A percentile compares a stretch with the other conserved stretches of the same genome.
Evolutionary conservation across 176 grass and related monocot genomes (phyloP).

Genomic region (Cenchrus americanus): DNA sequence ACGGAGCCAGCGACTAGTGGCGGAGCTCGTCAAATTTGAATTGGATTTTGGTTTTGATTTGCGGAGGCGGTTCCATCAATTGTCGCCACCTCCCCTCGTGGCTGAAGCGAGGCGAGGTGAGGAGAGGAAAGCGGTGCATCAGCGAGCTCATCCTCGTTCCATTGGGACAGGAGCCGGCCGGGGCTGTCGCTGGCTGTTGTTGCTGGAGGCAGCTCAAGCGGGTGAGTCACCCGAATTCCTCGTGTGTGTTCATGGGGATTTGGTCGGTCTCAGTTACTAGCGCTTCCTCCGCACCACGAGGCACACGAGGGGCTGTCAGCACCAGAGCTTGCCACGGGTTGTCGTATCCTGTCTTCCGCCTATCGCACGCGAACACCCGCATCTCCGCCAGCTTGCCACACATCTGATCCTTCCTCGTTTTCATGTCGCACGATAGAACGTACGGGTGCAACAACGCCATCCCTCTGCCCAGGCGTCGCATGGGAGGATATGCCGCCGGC

Average conservation of each 20-base stretch:
- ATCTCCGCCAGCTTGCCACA: too few species aligned
- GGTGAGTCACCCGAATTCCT: constrained; percentile 46
- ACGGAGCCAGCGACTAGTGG: background rate
- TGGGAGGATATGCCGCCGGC: too few species aligned
- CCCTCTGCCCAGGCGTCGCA: too few species aligned
- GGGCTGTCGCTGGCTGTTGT: background rate
- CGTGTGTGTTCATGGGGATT: constrained; percentile 14
- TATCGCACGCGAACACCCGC: too few species aligned
- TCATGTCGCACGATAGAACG: too few species aligned
- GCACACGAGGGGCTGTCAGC: too few species aligned
- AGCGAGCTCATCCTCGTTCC: background rate
- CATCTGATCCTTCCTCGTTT: too few species aligned
- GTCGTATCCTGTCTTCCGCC: too few species aligned
- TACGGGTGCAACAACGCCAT: too few species aligned
- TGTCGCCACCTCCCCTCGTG: background rate
- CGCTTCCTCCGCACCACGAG: too few species aligned
- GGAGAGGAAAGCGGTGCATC: background rate
- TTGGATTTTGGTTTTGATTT: background rate
- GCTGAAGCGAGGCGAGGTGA: background rate
- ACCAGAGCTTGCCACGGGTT: too few species aligned
- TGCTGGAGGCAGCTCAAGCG: constrained; percentile 22
- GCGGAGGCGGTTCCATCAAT: background rate
- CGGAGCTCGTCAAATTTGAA: constrained; percentile 6
- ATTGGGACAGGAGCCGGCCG: constrained; percentile 11
- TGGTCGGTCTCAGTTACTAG: background rate